phyloP scores from a whole-genome alignment of 208 protist species.

The Angomonas ambiguus region DNA sequence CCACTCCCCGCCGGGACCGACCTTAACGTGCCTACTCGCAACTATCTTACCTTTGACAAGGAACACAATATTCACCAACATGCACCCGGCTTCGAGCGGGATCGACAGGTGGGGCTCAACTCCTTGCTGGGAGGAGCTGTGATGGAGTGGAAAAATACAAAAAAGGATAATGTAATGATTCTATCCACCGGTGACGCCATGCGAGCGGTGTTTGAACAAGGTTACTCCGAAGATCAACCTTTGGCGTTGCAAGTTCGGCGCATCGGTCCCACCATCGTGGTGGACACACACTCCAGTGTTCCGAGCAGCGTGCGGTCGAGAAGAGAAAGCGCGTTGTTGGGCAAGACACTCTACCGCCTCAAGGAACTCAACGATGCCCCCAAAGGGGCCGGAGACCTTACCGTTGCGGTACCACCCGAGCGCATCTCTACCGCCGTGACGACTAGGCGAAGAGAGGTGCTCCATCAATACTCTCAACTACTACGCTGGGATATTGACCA shows the following conservation, averaged over 20 bases:
- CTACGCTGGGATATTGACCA: conserved; percentile 68
- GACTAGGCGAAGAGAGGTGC: not conserved
- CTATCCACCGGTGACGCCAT: conserved; percentile 72
- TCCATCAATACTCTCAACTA: conserved; percentile 49
- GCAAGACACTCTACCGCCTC: conserved; percentile 79
- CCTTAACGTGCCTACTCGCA: conserved; percentile 62
- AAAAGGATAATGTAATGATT: conserved; percentile 41
- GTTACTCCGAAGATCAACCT: conserved; percentile 39
- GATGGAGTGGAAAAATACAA: conserved; percentile 49
- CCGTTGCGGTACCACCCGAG: not conserved
- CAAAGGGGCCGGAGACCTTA: not conserved
- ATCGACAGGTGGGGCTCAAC: conserved; percentile 52
- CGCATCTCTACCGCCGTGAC: not conserved
- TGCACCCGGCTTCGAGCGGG: conserved; percentile 68
- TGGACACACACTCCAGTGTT: conserved; percentile 40
- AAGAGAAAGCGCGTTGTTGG: conserved; percentile 55
- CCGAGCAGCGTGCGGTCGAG: conserved; percentile 42
- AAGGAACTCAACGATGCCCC: conserved; percentile 18
- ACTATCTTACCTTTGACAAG: conserved; percentile 65
- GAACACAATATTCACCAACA: conserved; percentile 72
- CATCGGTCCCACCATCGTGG: conserved; percentile 62
- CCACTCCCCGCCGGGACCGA: conserved; percentile 59
- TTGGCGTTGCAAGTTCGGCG: conserved; percentile 57
- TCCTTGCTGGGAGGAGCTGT: conserved; percentile 51
- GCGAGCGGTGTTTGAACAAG: conserved; percentile 58